phyloP scores from a whole-genome alignment of 257 asterid species.

The Nicotiana obtusifolia region DNA sequence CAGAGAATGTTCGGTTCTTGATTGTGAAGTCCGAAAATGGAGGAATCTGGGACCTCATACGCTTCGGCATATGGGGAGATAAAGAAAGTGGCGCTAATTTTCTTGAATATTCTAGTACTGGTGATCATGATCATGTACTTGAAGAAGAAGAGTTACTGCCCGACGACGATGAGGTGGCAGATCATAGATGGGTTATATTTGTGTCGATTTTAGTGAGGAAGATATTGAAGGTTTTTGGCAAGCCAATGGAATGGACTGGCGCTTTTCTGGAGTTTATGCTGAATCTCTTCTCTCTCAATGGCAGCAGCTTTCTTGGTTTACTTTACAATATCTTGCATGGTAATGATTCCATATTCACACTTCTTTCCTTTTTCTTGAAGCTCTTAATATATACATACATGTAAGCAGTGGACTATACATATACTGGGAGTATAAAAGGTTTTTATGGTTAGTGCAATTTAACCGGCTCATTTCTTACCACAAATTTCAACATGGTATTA shows the following conservation, averaged over 20 bases:
- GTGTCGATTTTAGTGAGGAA: constrained; percentile 68
- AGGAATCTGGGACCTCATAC: constrained; percentile 53
- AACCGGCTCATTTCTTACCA: no score
- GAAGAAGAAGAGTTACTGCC: background rate
- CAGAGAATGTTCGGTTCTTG: constrained; percentile 26
- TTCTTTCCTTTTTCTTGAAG: background rate
- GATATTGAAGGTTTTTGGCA: constrained; percentile 40
- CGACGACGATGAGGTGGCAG: constrained; percentile 16
- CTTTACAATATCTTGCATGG: constrained; percentile 44
- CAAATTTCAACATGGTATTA: no score
- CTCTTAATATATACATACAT: no score
- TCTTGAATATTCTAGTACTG: constrained; percentile 23
- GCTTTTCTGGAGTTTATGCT: constrained; percentile 60
- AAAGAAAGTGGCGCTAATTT: constrained; percentile 41
- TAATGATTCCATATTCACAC: constrained; percentile 12
- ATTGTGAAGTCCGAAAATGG: constrained; percentile 60
- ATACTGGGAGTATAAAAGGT: no score
- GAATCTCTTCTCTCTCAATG: constrained; percentile 67
- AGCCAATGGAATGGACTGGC: constrained; percentile 77
- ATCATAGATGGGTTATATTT: constrained; percentile 71
- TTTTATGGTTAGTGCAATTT: no score
- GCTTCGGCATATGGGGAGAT: constrained; percentile 38
- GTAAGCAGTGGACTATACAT: no score
- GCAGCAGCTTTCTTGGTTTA: constrained; percentile 46
- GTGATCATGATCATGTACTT: no score